Base-by-base conservation (phyloP, 192 early-diverging fungal species). In the Podila horticola region DNA sequence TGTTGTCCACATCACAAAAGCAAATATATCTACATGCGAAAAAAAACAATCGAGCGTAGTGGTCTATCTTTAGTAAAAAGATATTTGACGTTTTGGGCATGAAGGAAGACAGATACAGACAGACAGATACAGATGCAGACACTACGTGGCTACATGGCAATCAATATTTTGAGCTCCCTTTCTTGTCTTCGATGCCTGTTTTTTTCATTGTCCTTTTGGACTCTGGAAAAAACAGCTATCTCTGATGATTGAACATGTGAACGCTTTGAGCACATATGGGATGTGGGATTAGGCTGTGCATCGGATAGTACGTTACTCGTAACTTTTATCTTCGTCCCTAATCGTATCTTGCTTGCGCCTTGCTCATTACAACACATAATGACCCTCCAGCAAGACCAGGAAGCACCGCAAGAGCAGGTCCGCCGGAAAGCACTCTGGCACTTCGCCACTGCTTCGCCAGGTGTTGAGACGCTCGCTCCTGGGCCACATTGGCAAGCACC, bases 361-460 rank as follows among this genome's bases (percentile, higher is more conserved):
- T 55, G 28, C 52, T 60, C 33, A 64, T 41, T 62, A 69, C 67
- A 45, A 64, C 24, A 62, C 24, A 55, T 45, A 19, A 17, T 26
- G 57, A 52, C 12, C 33, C 31, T 36, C 52, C 77, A 81, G 77
- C 77, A 81, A 81, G 67, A 73, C 77, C 31, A 55, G 77, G 73
- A 81, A 66, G 62, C 71, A 81, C 77, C 72, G 67, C 65, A 81
- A 81, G 63, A 81, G 45, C 77, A 72, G 77, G 68, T 64, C 63
- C 24, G 77, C 77, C 5, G 77, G 77, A 65, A 81, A 81, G 67
- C 77, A 81, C 30, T 81, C 77, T 72, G 77, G 77, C 58, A 81
- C 77, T 38, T 81, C 77, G 71, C 77, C 77, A 17, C 31, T 81
- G 71, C 77, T 81, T 73, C 77, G 77, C 36, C 77, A 81, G 58